phyloP scores from a whole-genome alignment of 257 asterid species.

The Nicotiana tomentosiformis region DNA sequence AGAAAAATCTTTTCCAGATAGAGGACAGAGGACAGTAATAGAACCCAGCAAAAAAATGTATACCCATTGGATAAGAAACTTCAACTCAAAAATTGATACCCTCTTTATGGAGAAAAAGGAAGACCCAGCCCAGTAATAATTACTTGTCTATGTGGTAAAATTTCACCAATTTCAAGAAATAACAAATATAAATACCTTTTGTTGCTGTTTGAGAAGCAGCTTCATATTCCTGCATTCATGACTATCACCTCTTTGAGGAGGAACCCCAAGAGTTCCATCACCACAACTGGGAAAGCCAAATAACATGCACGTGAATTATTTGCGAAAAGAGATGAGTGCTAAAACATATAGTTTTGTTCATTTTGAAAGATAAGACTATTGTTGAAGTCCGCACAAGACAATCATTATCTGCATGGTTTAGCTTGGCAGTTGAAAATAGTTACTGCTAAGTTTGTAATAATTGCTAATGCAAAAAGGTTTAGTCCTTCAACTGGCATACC shows the following conservation, averaged over 20 bases:
- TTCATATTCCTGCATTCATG: constrained; percentile 99
- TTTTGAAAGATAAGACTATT: not conserved
- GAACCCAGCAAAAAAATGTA: not conserved
- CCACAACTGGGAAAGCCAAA: constrained; percentile 70
- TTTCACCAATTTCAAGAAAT: constrained; percentile 4
- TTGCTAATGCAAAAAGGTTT: not conserved
- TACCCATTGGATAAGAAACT: not conserved
- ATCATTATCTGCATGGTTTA: not conserved
- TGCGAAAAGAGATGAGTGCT: not conserved
- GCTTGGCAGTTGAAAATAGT: no score
- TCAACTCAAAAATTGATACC: not conserved
- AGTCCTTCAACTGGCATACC: not conserved
- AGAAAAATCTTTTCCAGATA: not conserved
- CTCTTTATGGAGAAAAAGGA: not conserved
- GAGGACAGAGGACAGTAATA: not conserved
- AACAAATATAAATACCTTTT: constrained; percentile 51
- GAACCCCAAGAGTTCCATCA: constrained; percentile 91
- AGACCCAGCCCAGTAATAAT: not conserved
- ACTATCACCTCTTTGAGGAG: constrained; percentile 83
- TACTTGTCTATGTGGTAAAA: not conserved
- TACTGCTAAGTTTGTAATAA: not conserved
- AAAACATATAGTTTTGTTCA: not conserved
- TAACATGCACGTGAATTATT: not conserved
- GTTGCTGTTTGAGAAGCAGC: constrained; percentile 90
- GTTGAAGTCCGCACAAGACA: not conserved